Evolutionary conservation across 2,329 filamentous ascomycete species (phyloP), one percentile per base, ranked within the genome.

Genomic region (Ophiostoma perfectum): DNA sequence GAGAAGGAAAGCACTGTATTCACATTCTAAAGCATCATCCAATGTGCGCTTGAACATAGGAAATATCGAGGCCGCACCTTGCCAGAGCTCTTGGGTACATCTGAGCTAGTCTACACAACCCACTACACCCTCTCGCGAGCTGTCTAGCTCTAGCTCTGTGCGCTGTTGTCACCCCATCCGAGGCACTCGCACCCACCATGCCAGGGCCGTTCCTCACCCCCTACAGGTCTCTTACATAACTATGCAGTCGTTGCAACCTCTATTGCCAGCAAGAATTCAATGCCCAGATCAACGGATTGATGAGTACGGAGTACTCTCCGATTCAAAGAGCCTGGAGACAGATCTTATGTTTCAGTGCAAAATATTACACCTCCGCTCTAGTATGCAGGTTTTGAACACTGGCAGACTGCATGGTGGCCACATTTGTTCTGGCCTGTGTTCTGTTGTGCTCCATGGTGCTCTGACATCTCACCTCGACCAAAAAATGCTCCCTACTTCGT

Each of bases 181-280:
- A 63, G 60, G 60, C 38, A 39, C 60, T 63, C 38, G 16, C 60
- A 63, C 55, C 55, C 60, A 63, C 60, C 60, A 63, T 63, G 60
- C 39, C 60, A 63, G 60, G 60, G 60, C 60, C 60, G 60, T 9
- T 8, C 27, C 5, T 42, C 49, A 18, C 27, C n/a, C 6, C 55
- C 55, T n/a, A n/a, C 11, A 52, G 49, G n/a, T 16, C n/a, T 52
- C n/a, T 52, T 12, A 49, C 16, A 55, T 27, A 7, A 9, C n/a
- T 44, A 44, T 44, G 42, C 42, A 44, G 7, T 7, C 42, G 11
- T 12, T 44, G 42, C 42, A 44, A 8, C 7, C 42, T 44, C 42
- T 44, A 8, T 7, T 44, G 42, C 42, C 42, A 27, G 27, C 27
- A 27, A 27, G 27, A 1, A 27, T 27, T 27, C 1, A 27, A 27